Percentiles rank a stretch among this genome's conserved stretches.
These are phyloP conservation scores for Chlamydomonas applanata DNA, from an alignment of 139 green algal genomes.

Conservation along the genomic window DNA sequence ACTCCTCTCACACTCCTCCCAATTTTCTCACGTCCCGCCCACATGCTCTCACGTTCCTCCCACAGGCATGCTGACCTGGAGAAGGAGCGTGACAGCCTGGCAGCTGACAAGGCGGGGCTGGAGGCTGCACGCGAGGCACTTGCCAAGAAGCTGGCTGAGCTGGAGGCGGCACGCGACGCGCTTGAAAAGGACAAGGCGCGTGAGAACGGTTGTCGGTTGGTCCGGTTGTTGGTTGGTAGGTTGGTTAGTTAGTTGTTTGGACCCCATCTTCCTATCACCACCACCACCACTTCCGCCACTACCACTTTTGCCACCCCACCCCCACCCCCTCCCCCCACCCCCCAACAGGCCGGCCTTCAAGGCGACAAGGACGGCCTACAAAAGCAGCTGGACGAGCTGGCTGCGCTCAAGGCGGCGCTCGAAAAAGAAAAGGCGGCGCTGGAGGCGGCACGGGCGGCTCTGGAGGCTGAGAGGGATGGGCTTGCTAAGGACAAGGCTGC, in stretches of 20 bases:
- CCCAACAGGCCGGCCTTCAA: background rate
- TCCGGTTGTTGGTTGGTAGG: too few relatives aligned
- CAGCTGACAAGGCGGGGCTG: constrained; percentile 6
- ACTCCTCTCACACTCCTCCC: too few relatives aligned
- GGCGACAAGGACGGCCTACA: constrained; percentile 4
- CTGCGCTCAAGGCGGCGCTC: constrained; percentile 14
- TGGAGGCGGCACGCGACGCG: constrained; percentile 14
- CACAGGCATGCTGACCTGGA: too few relatives aligned
- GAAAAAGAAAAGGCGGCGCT: constrained; percentile 13
- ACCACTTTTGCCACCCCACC: too few relatives aligned
- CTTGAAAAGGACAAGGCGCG: constrained; percentile 6
- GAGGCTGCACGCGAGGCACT: background rate
- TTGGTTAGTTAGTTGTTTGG: too few relatives aligned
- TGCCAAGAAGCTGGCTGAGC: background rate
- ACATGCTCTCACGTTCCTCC: too few relatives aligned
- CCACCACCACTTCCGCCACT: too few relatives aligned
- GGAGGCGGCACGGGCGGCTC: background rate
- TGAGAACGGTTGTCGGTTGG: too few relatives aligned
- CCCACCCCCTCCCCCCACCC: too few relatives aligned
- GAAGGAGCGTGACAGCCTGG: background rate
- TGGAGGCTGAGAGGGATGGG: background rate
- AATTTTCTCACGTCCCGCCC: too few relatives aligned
- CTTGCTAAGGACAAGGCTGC: background rate
- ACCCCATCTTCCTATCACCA: too few relatives aligned
- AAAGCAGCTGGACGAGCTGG: background rate